A percentile compares a stretch with the other conserved stretches of the same genome.
phyloP scores from a whole-genome alignment of 2,329 filamentous ascomycete genomes.

The Stachybotrys echinatus region DNA sequence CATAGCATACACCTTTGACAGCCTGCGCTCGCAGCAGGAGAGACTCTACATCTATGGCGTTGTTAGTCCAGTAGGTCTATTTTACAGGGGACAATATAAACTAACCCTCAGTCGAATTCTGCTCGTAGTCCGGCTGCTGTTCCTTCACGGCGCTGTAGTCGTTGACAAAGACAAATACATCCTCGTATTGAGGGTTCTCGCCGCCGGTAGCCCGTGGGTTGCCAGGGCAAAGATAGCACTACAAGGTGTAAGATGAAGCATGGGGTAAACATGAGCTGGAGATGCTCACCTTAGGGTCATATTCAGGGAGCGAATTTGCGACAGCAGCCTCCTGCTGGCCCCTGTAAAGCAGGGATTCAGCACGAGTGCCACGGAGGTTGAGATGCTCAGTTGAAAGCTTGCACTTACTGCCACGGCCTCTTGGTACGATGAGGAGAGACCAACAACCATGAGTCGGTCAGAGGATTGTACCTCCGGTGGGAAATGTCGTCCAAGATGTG shows the following conservation, averaged over 20 bases:
- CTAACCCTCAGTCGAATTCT: constrained; percentile 32
- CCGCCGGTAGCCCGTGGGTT: constrained; percentile 87
- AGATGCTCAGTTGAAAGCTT: background rate
- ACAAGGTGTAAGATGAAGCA: constrained; percentile 7
- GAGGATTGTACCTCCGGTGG: constrained; percentile 86
- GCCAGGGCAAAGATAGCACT: constrained; percentile 93
- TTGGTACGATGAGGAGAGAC: constrained; percentile 96
- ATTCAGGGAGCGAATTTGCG: constrained; percentile 66
- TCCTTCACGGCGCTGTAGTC: constrained; percentile 98
- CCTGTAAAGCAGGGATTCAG: constrained; percentile 34
- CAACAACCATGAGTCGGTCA: constrained; percentile 85
- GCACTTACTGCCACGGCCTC: constrained; percentile 89
- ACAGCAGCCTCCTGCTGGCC: constrained; percentile 71
- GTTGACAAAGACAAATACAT: constrained; percentile 92
- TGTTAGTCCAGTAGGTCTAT: constrained; percentile 1
- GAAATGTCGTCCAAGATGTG: constrained; percentile 91
- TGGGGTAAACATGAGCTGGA: background rate
- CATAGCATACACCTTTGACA: constrained; percentile 94
- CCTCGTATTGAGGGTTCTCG: constrained; percentile 76
- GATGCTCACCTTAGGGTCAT: constrained; percentile 64
- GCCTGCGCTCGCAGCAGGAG: constrained; percentile 76
- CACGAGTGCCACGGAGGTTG: background rate
- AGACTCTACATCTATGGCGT: constrained; percentile 59
- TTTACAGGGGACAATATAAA: constrained; percentile 6
- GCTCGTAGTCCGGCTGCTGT: constrained; percentile 72